Percentiles rank a stretch among this genome's conserved stretches.
Conservation (phyloP, 2,329 filamentous ascomycete species). For the Fusarium sp. region DNA sequence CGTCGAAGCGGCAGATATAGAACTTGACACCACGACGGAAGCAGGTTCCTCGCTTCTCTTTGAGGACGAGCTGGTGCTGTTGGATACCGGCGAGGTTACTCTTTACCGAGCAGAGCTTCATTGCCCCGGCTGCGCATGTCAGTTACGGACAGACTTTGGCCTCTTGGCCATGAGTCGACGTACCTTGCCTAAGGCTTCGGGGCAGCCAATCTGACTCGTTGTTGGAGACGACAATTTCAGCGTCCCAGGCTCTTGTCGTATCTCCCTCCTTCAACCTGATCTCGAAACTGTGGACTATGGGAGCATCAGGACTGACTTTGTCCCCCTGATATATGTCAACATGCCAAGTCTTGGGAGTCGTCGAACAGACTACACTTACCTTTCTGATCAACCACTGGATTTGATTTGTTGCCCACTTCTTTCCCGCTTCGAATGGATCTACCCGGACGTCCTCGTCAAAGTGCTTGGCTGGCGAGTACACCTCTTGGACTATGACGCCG, state of each 20-base stretch:
- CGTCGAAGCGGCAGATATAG: constrained; percentile 58
- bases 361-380: neutral
- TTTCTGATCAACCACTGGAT: constrained; percentile 41
- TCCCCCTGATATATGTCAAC: constrained; percentile 50
- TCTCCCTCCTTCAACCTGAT: constrained; percentile 49
- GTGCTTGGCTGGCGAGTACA: constrained; percentile 29
- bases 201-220: constrained; percentile 52
- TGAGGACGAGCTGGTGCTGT: constrained; percentile 52
- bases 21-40: constrained; percentile 52
- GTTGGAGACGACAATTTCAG: constrained; percentile 54
- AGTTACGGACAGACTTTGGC: neutral
- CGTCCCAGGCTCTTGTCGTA: constrained; percentile 51
- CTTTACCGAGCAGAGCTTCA: constrained; percentile 53
- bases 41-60: constrained; percentile 50
- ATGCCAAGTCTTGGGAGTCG: neutral
- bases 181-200: constrained; percentile 51
- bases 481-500: constrained; percentile 33
- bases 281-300: constrained; percentile 49
- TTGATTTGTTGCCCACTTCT: constrained; percentile 38
- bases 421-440: constrained; percentile 25
- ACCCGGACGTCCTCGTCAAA: constrained; percentile 33
- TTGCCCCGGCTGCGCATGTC: constrained; percentile 46
- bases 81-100: constrained; percentile 54
- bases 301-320: constrained; percentile 49
- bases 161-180: constrained; percentile 4